These are phyloP conservation scores for Aspergillus niger DNA, from an alignment of 2,329 filamentous ascomycete genomes.

Conservation along the genomic window DNA sequence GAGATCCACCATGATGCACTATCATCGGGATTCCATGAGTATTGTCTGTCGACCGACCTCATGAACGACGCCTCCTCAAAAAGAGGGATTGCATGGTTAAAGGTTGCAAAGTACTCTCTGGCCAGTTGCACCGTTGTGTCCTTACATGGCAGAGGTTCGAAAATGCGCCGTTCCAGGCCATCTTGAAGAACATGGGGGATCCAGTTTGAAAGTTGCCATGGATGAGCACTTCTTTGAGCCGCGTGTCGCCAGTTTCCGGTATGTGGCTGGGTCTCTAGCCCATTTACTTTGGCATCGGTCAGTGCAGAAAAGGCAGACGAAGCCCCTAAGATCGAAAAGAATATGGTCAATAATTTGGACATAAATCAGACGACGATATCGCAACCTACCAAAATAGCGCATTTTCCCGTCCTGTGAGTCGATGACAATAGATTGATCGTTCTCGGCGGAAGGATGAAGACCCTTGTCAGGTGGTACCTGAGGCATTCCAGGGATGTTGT, in stretches of 20 bases:
- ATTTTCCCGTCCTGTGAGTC: conserved; percentile 18
- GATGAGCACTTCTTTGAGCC: conserved; percentile 5
- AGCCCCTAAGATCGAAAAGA: conserved; percentile 12
- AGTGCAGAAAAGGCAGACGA: conserved; percentile 20
- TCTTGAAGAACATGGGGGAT: conserved; percentile 20
- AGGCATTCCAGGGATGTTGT: not conserved
- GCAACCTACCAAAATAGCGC: conserved; percentile 23
- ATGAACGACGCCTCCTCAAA: conserved; percentile 14
- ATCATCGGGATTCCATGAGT: conserved; percentile 24
- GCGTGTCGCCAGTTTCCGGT: conserved; percentile 6
- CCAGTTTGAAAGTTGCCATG: conserved; percentile 20
- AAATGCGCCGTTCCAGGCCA: conserved; percentile 13
- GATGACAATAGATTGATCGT: conserved; percentile 18
- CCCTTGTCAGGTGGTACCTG: not conserved
- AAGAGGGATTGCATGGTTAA: conserved; percentile 20
- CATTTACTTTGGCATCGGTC: not conserved
- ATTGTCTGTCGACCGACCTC: conserved; percentile 17
- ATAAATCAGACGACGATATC: not conserved
- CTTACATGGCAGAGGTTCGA: conserved; percentile 16
- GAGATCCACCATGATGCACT: conserved; percentile 23
- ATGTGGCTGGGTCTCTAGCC: conserved; percentile 4
- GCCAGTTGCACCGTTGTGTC: conserved; percentile 12
- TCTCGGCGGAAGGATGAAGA: not conserved
- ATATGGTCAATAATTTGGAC: not conserved
- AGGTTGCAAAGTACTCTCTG: conserved; percentile 13